phyloP scores from a whole-genome alignment of 306 rosid genomes.

The Psophocarpus tetragonolobus region DNA sequence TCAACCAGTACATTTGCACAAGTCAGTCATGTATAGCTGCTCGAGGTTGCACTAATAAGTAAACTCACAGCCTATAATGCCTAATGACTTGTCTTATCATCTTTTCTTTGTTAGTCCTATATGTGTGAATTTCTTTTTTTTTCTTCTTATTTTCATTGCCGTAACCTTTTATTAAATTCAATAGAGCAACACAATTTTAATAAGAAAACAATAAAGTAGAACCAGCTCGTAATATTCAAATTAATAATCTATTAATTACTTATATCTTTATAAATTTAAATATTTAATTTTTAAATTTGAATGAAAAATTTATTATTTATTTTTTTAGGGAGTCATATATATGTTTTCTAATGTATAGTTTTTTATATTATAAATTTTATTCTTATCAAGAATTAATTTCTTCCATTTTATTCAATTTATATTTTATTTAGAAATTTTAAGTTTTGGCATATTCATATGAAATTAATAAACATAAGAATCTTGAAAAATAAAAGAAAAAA shows the following conservation, averaged over 20 bases:
- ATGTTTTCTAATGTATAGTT: not conserved
- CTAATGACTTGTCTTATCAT: not conserved
- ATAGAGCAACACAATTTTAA: not conserved
- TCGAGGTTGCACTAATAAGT: not conserved
- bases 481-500: too few species aligned
- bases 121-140: too few species aligned
- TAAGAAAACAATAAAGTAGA: not conserved
- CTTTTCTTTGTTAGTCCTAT: not conserved
- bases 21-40: slow-evolving; percentile 23
- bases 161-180: too few species aligned
- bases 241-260: not conserved
- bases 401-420: not conserved
- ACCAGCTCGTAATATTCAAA: not conserved
- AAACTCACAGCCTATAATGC: not conserved
- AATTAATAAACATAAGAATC: not conserved
- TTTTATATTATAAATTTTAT: too few species aligned
- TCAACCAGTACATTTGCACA: not conserved
- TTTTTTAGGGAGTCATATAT: not conserved
- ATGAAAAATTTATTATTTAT: not conserved
- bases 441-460: too few species aligned
- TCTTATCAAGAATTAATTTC: not conserved
- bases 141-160: too few species aligned
- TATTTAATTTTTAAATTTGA: not conserved
- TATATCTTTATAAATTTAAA: not conserved
- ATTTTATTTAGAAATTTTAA: not conserved